Conservation (phyloP, 345 rosid species). For the Corchorus olitorius region DNA sequence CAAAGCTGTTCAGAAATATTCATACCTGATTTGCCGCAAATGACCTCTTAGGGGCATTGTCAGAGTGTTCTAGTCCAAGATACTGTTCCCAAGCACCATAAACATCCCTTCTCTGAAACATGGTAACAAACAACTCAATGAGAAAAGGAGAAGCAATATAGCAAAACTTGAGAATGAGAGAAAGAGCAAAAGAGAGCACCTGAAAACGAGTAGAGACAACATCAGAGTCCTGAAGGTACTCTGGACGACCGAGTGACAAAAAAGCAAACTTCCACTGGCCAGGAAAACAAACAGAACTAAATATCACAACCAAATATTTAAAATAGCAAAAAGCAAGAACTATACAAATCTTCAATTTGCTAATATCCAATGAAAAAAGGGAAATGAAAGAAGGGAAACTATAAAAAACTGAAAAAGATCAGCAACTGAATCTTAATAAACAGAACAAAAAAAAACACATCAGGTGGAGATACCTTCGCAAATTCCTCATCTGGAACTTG, state of each 20-base stretch:
- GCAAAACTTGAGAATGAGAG: neutral
- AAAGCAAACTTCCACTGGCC: slow-evolving; percentile 78
- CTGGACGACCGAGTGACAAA: slow-evolving; percentile 71
- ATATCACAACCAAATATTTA: neutral
- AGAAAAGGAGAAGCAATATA: neutral
- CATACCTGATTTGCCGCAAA: slow-evolving; percentile 61
- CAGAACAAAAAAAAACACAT: neutral
- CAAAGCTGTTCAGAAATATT: neutral
- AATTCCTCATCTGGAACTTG: slow-evolving; percentile 74
- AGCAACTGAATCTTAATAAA: neutral
- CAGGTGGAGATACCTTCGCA: slow-evolving; percentile 43
- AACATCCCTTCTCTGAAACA: slow-evolving; percentile 54
- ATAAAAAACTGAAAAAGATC: neutral
- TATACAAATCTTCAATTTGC: neutral
- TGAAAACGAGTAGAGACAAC: slow-evolving; percentile 66
- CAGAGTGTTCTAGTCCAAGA: slow-evolving; percentile 72
- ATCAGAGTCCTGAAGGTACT: slow-evolving; percentile 61
- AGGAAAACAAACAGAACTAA: neutral
- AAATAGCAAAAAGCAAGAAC: neutral
- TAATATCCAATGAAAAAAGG: neutral
- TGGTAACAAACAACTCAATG: neutral
- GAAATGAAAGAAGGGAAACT: neutral
- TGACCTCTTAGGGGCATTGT: slow-evolving; percentile 63
- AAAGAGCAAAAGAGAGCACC: slow-evolving; percentile 36
- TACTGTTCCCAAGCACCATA: slow-evolving; percentile 86